Conservation (phyloP, 345 rosid genomes). For the Salix udensis region DNA sequence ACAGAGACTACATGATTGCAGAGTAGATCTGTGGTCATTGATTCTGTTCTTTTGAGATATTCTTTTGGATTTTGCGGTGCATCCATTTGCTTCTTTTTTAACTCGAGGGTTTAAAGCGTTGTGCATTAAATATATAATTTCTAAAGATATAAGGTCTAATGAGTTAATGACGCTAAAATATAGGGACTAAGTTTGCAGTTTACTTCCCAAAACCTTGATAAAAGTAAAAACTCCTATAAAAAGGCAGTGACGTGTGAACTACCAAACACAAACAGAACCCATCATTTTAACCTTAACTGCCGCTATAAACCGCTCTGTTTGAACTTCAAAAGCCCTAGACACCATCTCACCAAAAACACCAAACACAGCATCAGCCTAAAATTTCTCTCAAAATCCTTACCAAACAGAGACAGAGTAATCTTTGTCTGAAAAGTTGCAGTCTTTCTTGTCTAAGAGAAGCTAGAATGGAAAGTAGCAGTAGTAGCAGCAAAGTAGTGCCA, state of each 20-base stretch:
- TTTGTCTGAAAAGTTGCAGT: not conserved
- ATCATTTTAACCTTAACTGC: not conserved
- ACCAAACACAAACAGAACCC: not conserved
- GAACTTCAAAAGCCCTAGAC: not conserved
- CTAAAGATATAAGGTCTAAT: too few species aligned
- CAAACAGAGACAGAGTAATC: not conserved
- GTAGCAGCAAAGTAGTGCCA: slow-evolving; percentile 43
- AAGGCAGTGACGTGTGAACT: not conserved
- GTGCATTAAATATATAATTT: too few species aligned
- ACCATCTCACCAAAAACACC: not conserved
- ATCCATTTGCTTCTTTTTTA: not conserved
- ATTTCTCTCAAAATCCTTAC: not conserved
- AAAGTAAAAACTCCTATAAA: not conserved
- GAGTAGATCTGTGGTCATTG: not conserved
- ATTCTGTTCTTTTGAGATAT: not conserved
- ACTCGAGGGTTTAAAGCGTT: too few species aligned
- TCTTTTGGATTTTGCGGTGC: not conserved
- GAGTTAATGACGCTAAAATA: too few species aligned
- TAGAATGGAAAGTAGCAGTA: slow-evolving; percentile 26
- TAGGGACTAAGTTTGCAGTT: too few species aligned
- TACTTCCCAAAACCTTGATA: too few species aligned
- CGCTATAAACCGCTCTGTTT: not conserved
- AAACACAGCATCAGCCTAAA: not conserved
- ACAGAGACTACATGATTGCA: not conserved
- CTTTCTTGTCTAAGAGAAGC: not conserved